Evolutionary conservation across 2,329 filamentous ascomycete genomes (phyloP), one percentile per base, ranked within the genome.

Genomic region (Xylogone sp.): DNA sequence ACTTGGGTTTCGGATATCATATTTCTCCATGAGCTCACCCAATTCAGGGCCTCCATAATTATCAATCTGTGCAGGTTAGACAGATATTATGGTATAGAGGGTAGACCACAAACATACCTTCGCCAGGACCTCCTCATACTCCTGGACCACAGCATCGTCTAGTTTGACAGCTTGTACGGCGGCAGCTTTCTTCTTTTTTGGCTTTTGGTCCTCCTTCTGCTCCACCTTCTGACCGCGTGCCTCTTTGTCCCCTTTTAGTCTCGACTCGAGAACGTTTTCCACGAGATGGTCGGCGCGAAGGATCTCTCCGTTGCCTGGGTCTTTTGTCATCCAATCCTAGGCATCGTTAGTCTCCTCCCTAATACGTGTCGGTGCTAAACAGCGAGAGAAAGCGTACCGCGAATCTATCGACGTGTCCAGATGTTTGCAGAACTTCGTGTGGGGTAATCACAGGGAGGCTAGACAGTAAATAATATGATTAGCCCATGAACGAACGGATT

Each of bases 361-460:
- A 5, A 5, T 39, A 39, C 4, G n/a, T 39, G n/a, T 39, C 34
- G 5, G 34, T 39, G 34, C 34, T 16, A 16, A 13, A 39, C 5
- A 39, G n/a, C 13, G n/a, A 39, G 34, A 16, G n/a, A 39, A 16
- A 16, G 8, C 71, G 90, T 88, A 67, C 34, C 8, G 8, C 8
- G n/a, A 97, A 97, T 73, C 96, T 96, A 71, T 97, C 93, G 59
- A 97, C 94, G 74, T 99, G 94, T 58, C 94, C 94, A 69, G 84
- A 89, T 49, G 93, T 96, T 81, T 97, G 96, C 66, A 99, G 82
- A 34, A 99, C 90, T 45, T 94, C 88, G 65, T 94, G 84, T 29
- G 94, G 94, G 42, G 94, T 99, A 16, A 39, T 16, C 5, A 39
- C n/a, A 16, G 34, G 34, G 5, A 6, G n/a, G 5, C 34, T 39